Base-by-base conservation (phyloP, 805 yeast genomes). In the Metschnikowia koreensis region DNA sequence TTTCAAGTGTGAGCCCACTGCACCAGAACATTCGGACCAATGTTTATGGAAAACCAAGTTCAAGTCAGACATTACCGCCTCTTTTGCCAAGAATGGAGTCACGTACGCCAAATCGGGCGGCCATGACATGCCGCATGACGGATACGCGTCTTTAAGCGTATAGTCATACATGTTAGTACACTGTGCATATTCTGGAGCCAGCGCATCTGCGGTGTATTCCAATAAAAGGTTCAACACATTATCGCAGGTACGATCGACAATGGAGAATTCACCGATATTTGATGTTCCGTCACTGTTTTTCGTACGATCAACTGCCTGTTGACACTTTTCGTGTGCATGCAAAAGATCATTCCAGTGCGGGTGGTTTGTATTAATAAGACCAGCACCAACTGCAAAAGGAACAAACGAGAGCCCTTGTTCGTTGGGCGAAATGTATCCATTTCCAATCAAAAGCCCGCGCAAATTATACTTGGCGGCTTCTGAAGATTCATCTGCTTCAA, bases 381-480 rank as follows among this genome's bases (percentile, higher is more conserved):
- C 85, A 13, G 81, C 76, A 16, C 83, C 77, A 27, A 82, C 56
- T 0, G 87, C 78, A 66, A 81, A 91, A 1, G 96, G 96, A 36
- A 88, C 68, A 60, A 86, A 89, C 15, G 96, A 82, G 54, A 89
- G 74, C 47, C 93, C 84, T 72, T 94, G 99, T 41, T 81, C 79
- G 55, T 84, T 81, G 1, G 98, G 97, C 44, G 90, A 92, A 12
- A 92, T 82, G 96, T 97, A 93, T 1, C 97, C 97, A 69, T 93
- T 93, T 13, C 97, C 97, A 52, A 94, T 85, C 56, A 91, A 57
- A 8, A 90, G 65, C 0, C 93, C 94, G 54, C 80, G 74, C 51
- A 92, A 66, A 50, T 84, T 74, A 16, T 70, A 70, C 38, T 40
- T 44, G 57, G 44, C 63, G 41, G 38, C 63, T 10, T 16, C 39